These are phyloP conservation scores for Beta vulgaris DNA, from an alignment of 148 eudicot species.

Conservation along the genomic window DNA sequence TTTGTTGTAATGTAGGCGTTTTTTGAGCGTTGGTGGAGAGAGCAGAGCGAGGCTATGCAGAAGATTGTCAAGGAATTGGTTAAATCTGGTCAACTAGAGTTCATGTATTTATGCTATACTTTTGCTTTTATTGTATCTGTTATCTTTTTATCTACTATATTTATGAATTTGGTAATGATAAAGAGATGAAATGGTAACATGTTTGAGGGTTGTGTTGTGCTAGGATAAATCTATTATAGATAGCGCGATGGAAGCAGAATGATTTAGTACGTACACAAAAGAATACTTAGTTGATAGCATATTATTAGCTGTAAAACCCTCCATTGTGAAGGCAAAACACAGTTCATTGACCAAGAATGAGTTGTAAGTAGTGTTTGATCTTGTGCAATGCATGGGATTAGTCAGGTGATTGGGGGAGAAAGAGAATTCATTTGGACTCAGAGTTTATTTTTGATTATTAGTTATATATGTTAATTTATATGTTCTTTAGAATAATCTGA, in stretches of 20 bases:
- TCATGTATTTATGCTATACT: constrained; percentile 50
- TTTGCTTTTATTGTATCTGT: neutral
- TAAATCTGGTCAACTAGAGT: constrained; percentile 80
- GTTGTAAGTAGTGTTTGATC: no score
- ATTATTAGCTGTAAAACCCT: neutral
- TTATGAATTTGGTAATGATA: no score
- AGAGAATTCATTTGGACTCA: no score
- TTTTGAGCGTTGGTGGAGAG: constrained; percentile 96
- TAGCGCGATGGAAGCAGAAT: neutral
- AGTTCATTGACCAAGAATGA: no score
- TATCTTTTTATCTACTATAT: no score
- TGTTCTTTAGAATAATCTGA: no score
- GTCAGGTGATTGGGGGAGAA: no score
- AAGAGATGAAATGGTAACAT: neutral
- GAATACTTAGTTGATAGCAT: neutral
- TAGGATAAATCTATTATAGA: neutral
- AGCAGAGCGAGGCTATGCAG: constrained; percentile 58
- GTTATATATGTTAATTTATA: no score
- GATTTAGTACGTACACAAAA: neutral
- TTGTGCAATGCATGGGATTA: no score
- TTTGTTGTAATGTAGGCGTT: constrained; percentile 57
- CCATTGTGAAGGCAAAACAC: neutral
- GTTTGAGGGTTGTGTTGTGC: neutral
- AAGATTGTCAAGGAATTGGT: constrained; percentile 55
- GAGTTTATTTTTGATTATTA: no score